Evolutionary conservation across 306 rosid species (phyloP), one percentile per base, ranked within the genome.

Genomic region (Cercis canadensis): DNA sequence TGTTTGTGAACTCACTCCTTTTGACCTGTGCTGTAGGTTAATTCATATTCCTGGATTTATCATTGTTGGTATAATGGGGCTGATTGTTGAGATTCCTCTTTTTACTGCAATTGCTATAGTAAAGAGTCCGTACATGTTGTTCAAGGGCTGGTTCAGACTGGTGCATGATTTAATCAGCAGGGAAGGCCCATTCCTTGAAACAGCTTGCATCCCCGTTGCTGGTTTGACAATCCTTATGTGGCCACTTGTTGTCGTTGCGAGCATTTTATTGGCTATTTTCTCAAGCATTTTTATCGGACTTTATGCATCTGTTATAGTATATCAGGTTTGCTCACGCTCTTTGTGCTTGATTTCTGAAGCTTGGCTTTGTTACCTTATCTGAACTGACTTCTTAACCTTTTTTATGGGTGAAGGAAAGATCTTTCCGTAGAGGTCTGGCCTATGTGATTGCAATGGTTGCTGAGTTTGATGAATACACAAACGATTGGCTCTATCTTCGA

Each of bases 121-220:
- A 4, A 90, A 90, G 85, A 90, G 96, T 80, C 96, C 96, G 5
- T 90, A 73, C 67, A 66, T 90, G 78, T 69, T 90, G 79, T 80
- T 90, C 70, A 87, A 83, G 72, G 96, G 96, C 12, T 90, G 96
- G 96, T 90, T 80, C 70, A 70, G 90, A 57, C 89, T 90, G 11
- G 46, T 78, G 34, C 92, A 87, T 24, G 96, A 90, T 76, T 79
- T 92, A 68, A 81, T 89, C 52, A 75, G 90, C 82, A 86, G 97
- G 46, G 97, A 92, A 82, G 96, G 97, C 12, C 97, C 97, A 56
- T 92, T 92, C 82, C 96, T 87, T 41, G 97, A 92, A 84, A 84
- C 87, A 49, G 97, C 87, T 62, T 92, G 97, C 79, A 79, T 92
- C 62, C 97, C 97, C 8, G 79, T 92, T 74, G 96, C 97, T 71